Evolutionary conservation across 1,284 basidiomycete species (phyloP).

Genomic region (Ustilago crameri): DNA sequence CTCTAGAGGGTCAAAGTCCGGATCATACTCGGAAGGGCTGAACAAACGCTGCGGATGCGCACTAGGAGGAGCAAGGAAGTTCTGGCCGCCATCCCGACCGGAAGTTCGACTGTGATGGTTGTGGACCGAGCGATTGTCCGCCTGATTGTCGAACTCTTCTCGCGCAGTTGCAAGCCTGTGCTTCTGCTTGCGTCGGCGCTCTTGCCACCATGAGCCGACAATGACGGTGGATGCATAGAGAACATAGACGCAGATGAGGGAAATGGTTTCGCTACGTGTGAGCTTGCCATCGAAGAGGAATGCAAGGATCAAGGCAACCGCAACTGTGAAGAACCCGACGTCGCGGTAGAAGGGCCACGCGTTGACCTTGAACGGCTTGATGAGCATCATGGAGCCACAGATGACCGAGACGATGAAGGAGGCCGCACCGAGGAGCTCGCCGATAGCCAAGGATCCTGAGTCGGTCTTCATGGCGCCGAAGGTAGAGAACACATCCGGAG

Average conservation of each 20-base stretch:
- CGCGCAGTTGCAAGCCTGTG: conserved; percentile 45
- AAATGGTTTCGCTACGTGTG: conserved; percentile 77
- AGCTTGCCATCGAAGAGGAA: conserved; percentile 85
- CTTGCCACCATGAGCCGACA: conserved; percentile 78
- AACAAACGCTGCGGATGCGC: conserved; percentile 21
- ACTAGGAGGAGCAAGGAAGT: conserved; percentile 14
- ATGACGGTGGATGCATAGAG: conserved; percentile 83
- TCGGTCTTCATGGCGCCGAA: conserved; percentile 88
- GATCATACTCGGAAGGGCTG: conserved; percentile 58
- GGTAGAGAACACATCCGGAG: conserved; percentile 78
- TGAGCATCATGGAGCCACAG: conserved; percentile 92
- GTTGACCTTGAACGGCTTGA: conserved; percentile 88
- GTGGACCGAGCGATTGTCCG: conserved; percentile 28
- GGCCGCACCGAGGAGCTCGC: conserved; percentile 93
- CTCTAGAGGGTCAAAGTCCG: conserved; percentile 57
- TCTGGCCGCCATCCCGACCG: neutral
- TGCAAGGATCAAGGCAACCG: conserved; percentile 78
- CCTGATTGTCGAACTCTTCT: conserved; percentile 46
- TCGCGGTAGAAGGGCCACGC: conserved; percentile 87
- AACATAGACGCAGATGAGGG: conserved; percentile 81
- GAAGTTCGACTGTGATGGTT: conserved; percentile 27
- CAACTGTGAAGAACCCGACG: conserved; percentile 88
- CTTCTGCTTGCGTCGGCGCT: conserved; percentile 44
- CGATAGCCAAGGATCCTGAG: conserved; percentile 89
- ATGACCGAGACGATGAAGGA: conserved; percentile 95